Conservation (phyloP, 2,329 filamentous ascomycete genomes). For the Colletotrichum sp. region DNA sequence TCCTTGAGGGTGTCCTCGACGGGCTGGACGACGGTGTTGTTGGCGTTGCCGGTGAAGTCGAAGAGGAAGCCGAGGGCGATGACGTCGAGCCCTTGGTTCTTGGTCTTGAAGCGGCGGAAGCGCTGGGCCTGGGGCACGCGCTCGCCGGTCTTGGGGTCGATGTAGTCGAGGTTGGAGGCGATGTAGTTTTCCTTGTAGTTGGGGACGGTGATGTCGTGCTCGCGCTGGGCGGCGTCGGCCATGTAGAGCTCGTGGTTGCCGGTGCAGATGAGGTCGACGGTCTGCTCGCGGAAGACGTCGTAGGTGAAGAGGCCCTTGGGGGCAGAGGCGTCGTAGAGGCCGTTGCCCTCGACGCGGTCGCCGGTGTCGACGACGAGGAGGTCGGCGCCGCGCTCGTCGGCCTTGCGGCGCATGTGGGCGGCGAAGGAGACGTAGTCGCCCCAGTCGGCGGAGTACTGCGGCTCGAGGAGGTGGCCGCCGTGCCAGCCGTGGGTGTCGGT, state of each 20-base stretch:
- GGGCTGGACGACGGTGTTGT: slow-evolving; percentile 84
- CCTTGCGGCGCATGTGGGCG: slow-evolving; percentile 77
- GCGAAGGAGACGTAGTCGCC: slow-evolving; percentile 97
- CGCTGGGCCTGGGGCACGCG: slow-evolving; percentile 78
- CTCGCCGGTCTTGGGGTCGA: slow-evolving; percentile 73
- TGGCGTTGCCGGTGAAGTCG: slow-evolving; percentile 88
- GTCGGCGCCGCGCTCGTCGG: slow-evolving; percentile 80
- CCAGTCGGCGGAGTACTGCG: slow-evolving; percentile 96
- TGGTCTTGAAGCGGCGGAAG: slow-evolving; percentile 89
- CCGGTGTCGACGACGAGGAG: slow-evolving; percentile 95
- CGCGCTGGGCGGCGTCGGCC: slow-evolving; percentile 75
- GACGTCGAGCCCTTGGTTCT: slow-evolving; percentile 83
- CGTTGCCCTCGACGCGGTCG: slow-evolving; percentile 92
- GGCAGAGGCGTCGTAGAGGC: slow-evolving; percentile 86
- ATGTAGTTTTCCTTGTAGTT: slow-evolving; percentile 83
- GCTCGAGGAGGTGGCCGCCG: slow-evolving; percentile 89
- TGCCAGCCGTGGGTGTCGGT: slow-evolving; percentile 98
- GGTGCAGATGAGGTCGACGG: slow-evolving; percentile 82
- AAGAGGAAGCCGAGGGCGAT: slow-evolving; percentile 95
- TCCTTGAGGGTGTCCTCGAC: slow-evolving; percentile 84
- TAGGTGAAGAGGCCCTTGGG: slow-evolving; percentile 91
- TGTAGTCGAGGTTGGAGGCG: slow-evolving; percentile 91
- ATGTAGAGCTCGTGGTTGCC: slow-evolving; percentile 98
- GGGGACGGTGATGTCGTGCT: slow-evolving; percentile 81
- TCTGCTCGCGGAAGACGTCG: slow-evolving; percentile 82